Evolutionary conservation across 352 stramenopile species (phyloP), one percentile per base, ranked within the genome.

Genomic region (Phytophthora pseudosyringae): DNA sequence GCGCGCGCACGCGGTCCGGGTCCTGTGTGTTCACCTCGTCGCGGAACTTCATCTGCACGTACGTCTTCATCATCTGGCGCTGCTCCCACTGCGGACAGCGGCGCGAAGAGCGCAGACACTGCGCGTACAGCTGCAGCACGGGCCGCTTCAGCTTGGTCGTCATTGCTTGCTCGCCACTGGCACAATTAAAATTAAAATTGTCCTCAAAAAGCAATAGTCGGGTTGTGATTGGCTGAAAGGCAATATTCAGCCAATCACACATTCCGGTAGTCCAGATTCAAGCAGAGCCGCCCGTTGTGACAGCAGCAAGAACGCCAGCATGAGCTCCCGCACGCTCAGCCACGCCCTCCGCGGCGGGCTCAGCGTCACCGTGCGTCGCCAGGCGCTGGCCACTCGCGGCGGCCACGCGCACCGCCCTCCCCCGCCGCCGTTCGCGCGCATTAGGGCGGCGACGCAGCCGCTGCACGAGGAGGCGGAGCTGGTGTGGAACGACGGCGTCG

Each of bases 401-500:
- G 73, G 67, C 13, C 70, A 78, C 53, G 76, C 80, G 21, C 87
- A 93, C 67, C 84, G 83, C 25, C 86, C 86, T 5, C 88, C 88
- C 6, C 83, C 84, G 21, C 88, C 88, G 52, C 88, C 88, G 38
- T 96, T 94, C 51, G 86, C 86, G 56, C 88, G 88, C 59, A 82
- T 96, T 36, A 71, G 83, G 21, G 70, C 69, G 46, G 73, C 86
- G 3, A 69, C 73, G 33, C 75, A 92, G 73, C 75, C 78, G 35
- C 79, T 93, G 40, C 84, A 91, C 60, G 83, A 94, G 59, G 80
- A 94, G 38, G 64, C 80, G 16, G 88, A 96, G 66, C 76, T 96
- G 28, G 88, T 96, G 52, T 96, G 88, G 88, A 93, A 92, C 69
- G 88, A 96, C 64, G 83, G 85, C 54, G 88, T 96, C 16, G 80